Percentiles rank a stretch among this genome's conserved stretches.
These are phyloP conservation scores for Artemisia argyi DNA, from an alignment of 129 eudicot genomes.

Conservation along the genomic window DNA sequence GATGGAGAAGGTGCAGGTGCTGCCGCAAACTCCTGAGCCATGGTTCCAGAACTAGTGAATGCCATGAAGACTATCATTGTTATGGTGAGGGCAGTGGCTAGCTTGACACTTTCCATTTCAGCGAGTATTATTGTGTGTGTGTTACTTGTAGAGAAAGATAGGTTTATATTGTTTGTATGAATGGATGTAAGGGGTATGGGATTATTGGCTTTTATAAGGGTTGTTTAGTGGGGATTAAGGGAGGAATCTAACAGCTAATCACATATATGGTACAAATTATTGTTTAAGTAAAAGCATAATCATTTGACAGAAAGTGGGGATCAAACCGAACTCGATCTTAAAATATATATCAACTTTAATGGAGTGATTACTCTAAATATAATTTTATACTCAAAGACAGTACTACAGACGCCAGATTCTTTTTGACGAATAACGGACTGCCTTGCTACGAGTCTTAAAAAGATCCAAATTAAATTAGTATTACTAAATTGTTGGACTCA, in stretches of 20 bases:
- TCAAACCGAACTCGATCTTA: conserved; percentile 10
- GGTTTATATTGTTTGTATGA: not conserved
- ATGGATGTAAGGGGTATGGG: not conserved
- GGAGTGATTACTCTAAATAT: no score
- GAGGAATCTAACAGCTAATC: conserved; percentile 37
- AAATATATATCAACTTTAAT: not conserved
- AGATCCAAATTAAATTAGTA: no score
- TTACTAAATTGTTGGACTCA: no score
- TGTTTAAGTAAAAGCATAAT: conserved; percentile 14
- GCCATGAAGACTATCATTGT: conserved; percentile 29
- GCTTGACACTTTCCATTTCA: conserved; percentile 38
- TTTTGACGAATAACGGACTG: no score
- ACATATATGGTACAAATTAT: conserved; percentile 17
- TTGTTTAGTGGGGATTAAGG: conserved; percentile 17
- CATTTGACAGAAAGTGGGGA: conserved; percentile 21
- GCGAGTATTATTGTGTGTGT: not conserved
- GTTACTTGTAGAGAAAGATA: not conserved
- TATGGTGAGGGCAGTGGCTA: conserved; percentile 30
- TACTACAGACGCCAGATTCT: no score
- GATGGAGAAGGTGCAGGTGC: conserved; percentile 53
- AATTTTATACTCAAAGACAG: no score
- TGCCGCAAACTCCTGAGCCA: conserved; percentile 34
- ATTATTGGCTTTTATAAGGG: not conserved
- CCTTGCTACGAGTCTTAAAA: no score
- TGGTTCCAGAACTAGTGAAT: conserved; percentile 25